A percentile compares a stretch with the other conserved stretches of the same genome.
Conservation (phyloP, 163 green algal genomes). For the Chlorella variabilis region DNA sequence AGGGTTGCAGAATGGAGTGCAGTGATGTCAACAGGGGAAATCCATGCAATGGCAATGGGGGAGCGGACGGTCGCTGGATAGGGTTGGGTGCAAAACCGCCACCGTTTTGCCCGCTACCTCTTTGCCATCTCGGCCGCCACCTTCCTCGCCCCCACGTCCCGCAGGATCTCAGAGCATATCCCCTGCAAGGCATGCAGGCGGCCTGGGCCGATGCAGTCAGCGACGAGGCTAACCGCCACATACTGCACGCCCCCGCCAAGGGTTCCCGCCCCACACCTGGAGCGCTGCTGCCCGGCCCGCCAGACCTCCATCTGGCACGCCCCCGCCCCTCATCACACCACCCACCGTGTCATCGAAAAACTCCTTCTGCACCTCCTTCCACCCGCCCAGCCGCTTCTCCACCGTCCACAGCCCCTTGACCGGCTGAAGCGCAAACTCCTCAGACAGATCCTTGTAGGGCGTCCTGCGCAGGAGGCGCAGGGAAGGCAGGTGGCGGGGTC, state of each 20-base stretch:
- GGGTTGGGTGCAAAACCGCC: background rate
- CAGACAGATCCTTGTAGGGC: conserved; percentile 40
- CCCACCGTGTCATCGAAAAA: conserved; percentile 74
- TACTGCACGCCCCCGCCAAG: too few relatives aligned
- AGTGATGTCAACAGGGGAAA: too few relatives aligned
- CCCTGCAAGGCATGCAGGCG: conserved; percentile 22
- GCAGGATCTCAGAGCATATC: conserved; percentile 69
- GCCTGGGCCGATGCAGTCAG: too few relatives aligned
- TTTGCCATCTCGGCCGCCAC: conserved; percentile 33
- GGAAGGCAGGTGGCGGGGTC: too few relatives aligned
- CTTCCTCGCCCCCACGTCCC: conserved; percentile 52
- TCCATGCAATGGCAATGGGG: too few relatives aligned
- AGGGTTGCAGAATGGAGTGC: too few relatives aligned
- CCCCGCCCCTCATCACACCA: background rate
- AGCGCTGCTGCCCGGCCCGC: background rate
- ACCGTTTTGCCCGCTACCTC: background rate
- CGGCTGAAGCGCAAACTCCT: conserved; percentile 36
- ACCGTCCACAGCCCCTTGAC: conserved; percentile 73
- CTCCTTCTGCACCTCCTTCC: conserved; percentile 62
- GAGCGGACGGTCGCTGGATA: too few relatives aligned
- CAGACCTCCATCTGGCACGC: too few relatives aligned
- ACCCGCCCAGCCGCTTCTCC: conserved; percentile 77
- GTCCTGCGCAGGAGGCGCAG: conserved; percentile 36
- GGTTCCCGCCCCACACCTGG: too few relatives aligned
- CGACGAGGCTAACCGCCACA: too few relatives aligned